Conservation (phyloP, 331 rosid species). For the Erythrophleum ivorense region DNA sequence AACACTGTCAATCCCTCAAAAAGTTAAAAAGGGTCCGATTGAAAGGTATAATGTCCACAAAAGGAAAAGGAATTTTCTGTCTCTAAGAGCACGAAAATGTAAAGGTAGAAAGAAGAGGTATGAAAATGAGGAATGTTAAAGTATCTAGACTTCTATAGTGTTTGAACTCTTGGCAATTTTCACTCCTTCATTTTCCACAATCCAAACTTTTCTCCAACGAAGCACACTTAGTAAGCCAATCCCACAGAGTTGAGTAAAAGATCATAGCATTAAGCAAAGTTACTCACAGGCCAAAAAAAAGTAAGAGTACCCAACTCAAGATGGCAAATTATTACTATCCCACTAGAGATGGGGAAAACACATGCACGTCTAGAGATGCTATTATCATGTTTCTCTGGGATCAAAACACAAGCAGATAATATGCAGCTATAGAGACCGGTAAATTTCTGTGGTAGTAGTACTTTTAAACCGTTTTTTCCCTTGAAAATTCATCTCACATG, state of each 20-base stretch:
- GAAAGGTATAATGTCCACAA: not conserved
- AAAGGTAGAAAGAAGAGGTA: not conserved
- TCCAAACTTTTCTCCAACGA: not conserved
- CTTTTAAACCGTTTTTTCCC: not conserved
- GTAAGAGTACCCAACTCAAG: not conserved
- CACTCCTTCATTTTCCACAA: not conserved
- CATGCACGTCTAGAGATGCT: not conserved
- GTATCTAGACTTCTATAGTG: not conserved
- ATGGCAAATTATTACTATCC: not conserved
- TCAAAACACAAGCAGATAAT: constrained; percentile 4
- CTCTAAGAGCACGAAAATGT: not conserved
- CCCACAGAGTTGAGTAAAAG: not conserved
- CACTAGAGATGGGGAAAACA: not conserved
- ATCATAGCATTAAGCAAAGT: not conserved
- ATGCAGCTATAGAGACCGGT: not conserved
- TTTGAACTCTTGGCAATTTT: not conserved
- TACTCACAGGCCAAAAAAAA: not conserved
- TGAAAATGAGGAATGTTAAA: not conserved
- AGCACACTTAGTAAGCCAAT: not conserved
- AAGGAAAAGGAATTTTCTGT: not conserved
- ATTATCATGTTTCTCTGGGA: not conserved
- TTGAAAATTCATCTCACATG: not conserved
- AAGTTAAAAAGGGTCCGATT: not conserved
- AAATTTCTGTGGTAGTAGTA: not conserved
- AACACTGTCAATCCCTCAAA: not conserved